Conservation (phyloP, 768 basidiomycete species). For the Austroboletus festivus region DNA sequence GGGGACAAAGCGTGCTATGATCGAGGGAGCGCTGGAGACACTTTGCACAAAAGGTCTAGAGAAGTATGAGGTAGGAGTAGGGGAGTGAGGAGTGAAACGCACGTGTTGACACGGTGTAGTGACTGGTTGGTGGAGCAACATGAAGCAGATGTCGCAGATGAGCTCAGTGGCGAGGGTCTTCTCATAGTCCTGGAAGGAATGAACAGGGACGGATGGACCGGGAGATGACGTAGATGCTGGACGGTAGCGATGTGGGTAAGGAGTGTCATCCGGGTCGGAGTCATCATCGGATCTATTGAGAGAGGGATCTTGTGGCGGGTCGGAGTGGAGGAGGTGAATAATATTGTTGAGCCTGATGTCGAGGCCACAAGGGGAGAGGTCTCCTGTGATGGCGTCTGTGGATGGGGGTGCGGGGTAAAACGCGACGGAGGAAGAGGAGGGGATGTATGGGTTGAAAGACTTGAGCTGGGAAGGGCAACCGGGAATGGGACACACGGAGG, state of each 20-base stretch:
- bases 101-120: constrained; percentile 97
- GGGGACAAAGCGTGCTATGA: constrained; percentile 76
- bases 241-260: constrained; percentile 26
- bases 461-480: constrained; percentile 29
- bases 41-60: constrained; percentile 83
- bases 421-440: constrained; percentile 35
- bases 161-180: constrained; percentile 67
- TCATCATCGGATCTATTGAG: constrained; percentile 31
- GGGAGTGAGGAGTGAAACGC: constrained; percentile 29
- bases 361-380: constrained; percentile 7
- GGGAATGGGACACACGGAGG: constrained; percentile 34
- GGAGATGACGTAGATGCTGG: constrained; percentile 27
- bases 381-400: background rate
- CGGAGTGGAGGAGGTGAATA: constrained; percentile 39
- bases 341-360: constrained; percentile 64
- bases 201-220: constrained; percentile 12
- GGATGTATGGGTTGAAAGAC: constrained; percentile 37
- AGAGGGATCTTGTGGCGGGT: constrained; percentile 15
- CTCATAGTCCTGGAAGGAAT: constrained; percentile 41
- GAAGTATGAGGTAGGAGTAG: constrained; percentile 8
- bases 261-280: constrained; percentile 27
- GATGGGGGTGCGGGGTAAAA: constrained; percentile 37
- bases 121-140: constrained; percentile 77
- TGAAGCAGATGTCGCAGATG: constrained; percentile 89
- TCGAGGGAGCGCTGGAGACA: constrained; percentile 91